Evolutionary conservation across 2,329 filamentous ascomycete species (phyloP).

Genomic region (Teratosphaeria pseudoeucalypti): DNA sequence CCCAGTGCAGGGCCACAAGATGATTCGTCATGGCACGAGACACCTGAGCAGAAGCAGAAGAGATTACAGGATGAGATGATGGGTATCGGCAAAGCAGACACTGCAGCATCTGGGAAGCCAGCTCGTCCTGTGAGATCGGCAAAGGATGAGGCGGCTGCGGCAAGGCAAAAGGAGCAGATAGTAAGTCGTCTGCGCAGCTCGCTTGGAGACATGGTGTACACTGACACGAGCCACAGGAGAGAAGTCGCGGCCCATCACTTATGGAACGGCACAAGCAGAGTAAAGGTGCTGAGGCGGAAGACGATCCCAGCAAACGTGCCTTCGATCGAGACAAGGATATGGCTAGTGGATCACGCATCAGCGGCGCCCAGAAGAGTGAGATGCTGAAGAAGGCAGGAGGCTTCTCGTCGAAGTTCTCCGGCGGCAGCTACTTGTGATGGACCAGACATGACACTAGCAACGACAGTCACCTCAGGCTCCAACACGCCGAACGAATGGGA

Average conservation of each 20-base stretch:
- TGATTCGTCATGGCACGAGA: conserved; percentile 76
- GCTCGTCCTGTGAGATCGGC: conserved; percentile 6
- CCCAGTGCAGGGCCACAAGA: conserved; percentile 28
- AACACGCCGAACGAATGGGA: too few species aligned
- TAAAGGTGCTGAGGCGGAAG: conserved; percentile 55
- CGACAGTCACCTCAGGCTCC: too few species aligned
- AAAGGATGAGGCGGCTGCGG: conserved; percentile 8
- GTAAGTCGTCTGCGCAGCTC: not conserved
- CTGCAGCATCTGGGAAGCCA: conserved; percentile 10
- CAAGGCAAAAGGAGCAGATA: not conserved
- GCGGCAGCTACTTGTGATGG: conserved; percentile 52
- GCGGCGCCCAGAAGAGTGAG: conserved; percentile 60
- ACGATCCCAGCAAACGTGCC: conserved; percentile 78
- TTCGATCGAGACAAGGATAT: conserved; percentile 96
- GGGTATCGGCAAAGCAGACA: conserved; percentile 48
- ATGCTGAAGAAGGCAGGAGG: conserved; percentile 69
- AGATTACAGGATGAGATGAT: conserved; percentile 73
- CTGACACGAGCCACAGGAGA: conserved; percentile 29
- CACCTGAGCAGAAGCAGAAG: conserved; percentile 74
- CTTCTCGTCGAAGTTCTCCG: conserved; percentile 72
- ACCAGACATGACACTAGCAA: too few species aligned
- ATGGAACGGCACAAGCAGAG: conserved; percentile 38
- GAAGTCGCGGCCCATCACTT: conserved; percentile 32
- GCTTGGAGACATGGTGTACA: not conserved
- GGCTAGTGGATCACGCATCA: conserved; percentile 59